These are phyloP conservation scores for Trichoderma brevicompactum DNA, from an alignment of 2,329 filamentous ascomycete species.

Conservation along the genomic window DNA sequence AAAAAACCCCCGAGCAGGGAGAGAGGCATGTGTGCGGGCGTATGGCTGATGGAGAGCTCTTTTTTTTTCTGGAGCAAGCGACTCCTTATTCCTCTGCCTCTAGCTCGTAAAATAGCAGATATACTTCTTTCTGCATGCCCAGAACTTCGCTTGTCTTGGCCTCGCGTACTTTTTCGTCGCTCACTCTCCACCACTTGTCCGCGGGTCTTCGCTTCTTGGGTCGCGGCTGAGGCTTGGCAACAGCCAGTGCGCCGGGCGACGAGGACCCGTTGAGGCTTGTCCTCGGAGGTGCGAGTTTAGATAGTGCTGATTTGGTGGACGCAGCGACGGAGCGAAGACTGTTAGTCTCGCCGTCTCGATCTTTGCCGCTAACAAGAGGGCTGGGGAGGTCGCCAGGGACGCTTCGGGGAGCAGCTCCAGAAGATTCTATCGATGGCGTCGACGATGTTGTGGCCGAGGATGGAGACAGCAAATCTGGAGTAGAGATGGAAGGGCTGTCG, in stretches of 20 bases:
- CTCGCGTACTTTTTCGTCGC: constrained; percentile 95
- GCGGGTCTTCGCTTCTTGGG: constrained; percentile 61
- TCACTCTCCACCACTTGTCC: constrained; percentile 95
- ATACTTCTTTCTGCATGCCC: constrained; percentile 93
- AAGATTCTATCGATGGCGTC: constrained; percentile 46
- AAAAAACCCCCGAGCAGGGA: background rate
- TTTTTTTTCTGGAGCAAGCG: background rate
- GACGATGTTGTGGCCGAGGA: constrained; percentile 43
- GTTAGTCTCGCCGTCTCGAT: constrained; percentile 53
- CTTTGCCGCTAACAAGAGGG: constrained; percentile 36
- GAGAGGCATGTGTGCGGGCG: background rate
- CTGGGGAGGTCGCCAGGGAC: constrained; percentile 36
- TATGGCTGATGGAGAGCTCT: background rate
- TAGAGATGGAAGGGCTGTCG: constrained; percentile 52
- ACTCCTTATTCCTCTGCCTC: constrained; percentile 52
- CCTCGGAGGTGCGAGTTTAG: constrained; percentile 50
- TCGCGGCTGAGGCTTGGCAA: constrained; percentile 43
- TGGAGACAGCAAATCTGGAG: constrained; percentile 52
- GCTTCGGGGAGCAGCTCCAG: constrained; percentile 39
- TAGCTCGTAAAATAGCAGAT: constrained; percentile 93
- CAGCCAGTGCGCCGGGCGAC: constrained; percentile 31
- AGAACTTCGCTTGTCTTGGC: constrained; percentile 90
- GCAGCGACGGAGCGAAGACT: constrained; percentile 62
- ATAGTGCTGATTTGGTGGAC: constrained; percentile 60
- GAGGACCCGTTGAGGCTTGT: constrained; percentile 35